These are phyloP conservation scores for Trichoderma hamatum DNA, from an alignment of 2,329 filamentous ascomycete genomes.

Conservation along the genomic window DNA sequence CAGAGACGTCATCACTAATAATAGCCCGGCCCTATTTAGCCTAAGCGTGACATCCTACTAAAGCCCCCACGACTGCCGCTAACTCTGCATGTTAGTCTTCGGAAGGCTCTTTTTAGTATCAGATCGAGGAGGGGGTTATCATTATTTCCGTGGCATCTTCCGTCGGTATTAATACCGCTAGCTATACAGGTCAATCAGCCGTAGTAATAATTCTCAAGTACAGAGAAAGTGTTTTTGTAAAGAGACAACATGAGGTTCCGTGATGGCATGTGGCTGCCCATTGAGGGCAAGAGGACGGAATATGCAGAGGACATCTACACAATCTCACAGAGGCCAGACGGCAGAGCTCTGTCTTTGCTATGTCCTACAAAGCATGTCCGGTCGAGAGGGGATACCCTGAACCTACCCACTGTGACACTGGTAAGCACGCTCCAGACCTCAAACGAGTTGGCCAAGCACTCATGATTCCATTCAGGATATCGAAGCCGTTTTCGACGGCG, in stretches of 20 bases:
- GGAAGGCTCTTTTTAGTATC: neutral
- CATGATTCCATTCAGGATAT: conserved; percentile 30
- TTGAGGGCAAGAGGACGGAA: conserved; percentile 61
- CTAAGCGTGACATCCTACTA: neutral
- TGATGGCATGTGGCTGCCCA: conserved; percentile 63
- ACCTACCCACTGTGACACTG: conserved; percentile 55
- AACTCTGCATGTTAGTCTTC: too few species aligned
- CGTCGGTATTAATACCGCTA: neutral
- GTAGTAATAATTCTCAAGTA: neutral
- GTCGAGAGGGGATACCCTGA: conserved; percentile 58
- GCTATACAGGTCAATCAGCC: neutral
- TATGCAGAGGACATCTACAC: conserved; percentile 67
- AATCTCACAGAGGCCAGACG: conserved; percentile 48
- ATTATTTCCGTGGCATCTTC: neutral
- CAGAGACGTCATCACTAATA: too few species aligned
- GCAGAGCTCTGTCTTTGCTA: conserved; percentile 55
- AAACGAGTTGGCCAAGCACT: neutral
- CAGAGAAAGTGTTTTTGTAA: neutral
- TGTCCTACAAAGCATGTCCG: conserved; percentile 59
- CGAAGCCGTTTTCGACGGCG: conserved; percentile 44
- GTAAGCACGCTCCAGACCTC: conserved; percentile 4
- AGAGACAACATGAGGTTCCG: conserved; percentile 38
- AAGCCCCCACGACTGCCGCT: neutral
- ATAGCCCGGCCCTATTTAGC: too few species aligned
- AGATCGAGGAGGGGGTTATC: neutral